Base-by-base conservation (phyloP, 306 rosid genomes). In the Cicer chorassanicum region DNA sequence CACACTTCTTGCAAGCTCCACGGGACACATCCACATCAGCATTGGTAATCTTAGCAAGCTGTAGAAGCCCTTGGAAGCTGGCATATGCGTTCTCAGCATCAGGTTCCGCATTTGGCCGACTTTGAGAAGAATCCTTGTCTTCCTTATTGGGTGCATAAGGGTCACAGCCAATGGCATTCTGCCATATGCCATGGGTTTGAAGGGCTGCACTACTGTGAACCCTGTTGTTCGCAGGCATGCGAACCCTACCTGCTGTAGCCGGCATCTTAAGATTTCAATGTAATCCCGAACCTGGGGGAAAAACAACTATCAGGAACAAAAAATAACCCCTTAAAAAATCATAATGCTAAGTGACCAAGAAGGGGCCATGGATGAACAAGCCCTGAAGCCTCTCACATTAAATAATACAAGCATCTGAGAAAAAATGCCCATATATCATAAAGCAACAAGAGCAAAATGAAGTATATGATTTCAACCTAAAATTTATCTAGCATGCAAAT, bases 121-220 rank as follows among this genome's bases (percentile, higher is more conserved):
- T 83, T 16, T 84, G 90, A 0, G 91, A 78, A 62, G 93, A 9
- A 72, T 60, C 83, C 83, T 70, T 81, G 71, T 93, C 97, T 8
- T 93, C 97, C 83, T 86, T 93, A 84, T 86, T 88, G 19, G 98
- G 98, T 8, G 97, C 97, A 65, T 93, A 93, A 6, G 97, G 98
- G 62, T 93, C 97, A 39, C 91, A 93, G 21, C 97, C 97, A 74
- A 93, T 93, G 15, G 97, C 97, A 84, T 97, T 93, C 81, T 93
- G 98, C 98, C 97, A 93, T 77, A 93, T 93, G 34, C 98, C 97
- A 13, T 93, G 97, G 24, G 98, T 93, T 78, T 93, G 98, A 70
- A 93, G 96, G 80, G 98, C 98, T 8, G 98, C 98, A 84, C 97
- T 93, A 78, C 96, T 93, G 78, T 93, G 98, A 64, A 93, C 98